Evolutionary conservation across 2,329 filamentous ascomycete species (phyloP), one percentile per base, ranked within the genome.

Genomic region (Teratosphaeria viscida): DNA sequence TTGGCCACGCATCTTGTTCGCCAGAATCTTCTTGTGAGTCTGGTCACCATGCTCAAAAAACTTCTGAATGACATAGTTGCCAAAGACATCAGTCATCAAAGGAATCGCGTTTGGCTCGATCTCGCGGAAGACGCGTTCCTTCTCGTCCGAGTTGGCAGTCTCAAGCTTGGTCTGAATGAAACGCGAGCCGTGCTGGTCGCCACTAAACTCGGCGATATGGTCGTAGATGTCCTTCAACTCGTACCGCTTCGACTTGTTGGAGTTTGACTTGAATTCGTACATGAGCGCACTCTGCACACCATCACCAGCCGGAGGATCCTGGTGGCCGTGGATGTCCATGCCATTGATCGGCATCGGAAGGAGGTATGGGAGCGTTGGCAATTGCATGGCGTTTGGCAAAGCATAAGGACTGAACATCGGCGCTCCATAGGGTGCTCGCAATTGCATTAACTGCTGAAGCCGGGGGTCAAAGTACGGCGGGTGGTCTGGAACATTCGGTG

Each of bases 21-120:
- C 91, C 52, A 99, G 76, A 2, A 88, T 81, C 73, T 87, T 91
- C 78, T 99, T 99, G 76, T 99, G 94, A 0, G 86, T 82, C 74
- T 96, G 92, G 66, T 90, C 95, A 47, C 94, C 92, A 72, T 97
- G 90, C 72, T 97, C 92, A 63, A 97, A 96, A 71, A 97, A 86
- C 73, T 96, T 97, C 70, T 99, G 94, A 47, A 97, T 92, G 39
- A 99, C 94, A 70, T 97, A 99, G 73, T 99, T 99, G 58, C 94
- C 94, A 70, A 96, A 99, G 0, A 97, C 87, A 72, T 97, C 94
- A 54, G 87, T 92, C 90, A 96, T 96, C 55, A 99, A 78, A 69
- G 92, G 90, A 34, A 95, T 75, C 1, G 88, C 85, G 65, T 99
- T 94, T 0, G 85, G 83, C 66, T 89, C 83, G 54, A 99, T 90